Evolutionary conservation across 2,329 filamentous ascomycete species (phyloP).

Genomic region (Xylaria sp.): DNA sequence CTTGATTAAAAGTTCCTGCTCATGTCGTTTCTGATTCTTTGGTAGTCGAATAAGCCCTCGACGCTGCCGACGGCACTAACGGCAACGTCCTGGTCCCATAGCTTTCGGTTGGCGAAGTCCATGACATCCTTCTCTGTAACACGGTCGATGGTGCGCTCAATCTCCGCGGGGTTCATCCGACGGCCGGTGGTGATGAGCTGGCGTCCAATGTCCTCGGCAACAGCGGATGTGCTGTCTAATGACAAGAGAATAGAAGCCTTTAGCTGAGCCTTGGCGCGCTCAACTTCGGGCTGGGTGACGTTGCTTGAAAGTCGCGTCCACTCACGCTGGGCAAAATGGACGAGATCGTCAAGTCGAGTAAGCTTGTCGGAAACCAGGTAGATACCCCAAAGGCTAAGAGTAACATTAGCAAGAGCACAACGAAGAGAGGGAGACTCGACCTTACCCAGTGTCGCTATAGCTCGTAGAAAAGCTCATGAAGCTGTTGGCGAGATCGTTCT

Average conservation of each 20-base stretch:
- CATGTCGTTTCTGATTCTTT: conserved; percentile 84
- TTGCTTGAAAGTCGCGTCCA: conserved; percentile 94
- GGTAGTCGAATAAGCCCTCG: conserved; percentile 85
- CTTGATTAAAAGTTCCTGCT: conserved; percentile 75
- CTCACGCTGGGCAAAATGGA: conserved; percentile 98
- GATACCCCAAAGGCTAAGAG: conserved; percentile 96
- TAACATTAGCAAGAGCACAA: conserved; percentile 35
- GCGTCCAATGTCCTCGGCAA: conserved; percentile 97
- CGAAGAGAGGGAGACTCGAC: conserved; percentile 30
- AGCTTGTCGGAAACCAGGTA: conserved; percentile 95
- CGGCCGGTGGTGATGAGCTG: conserved; percentile 98
- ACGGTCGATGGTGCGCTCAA: conserved; percentile 87
- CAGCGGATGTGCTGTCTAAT: conserved; percentile 95
- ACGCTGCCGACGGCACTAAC: conserved; percentile 93
- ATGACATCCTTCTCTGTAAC: conserved; percentile 98
- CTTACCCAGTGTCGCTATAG: conserved; percentile 98
- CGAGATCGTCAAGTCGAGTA: conserved; percentile 89
- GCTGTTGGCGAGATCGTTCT: conserved; percentile 97
- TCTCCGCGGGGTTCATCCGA: conserved; percentile 89
- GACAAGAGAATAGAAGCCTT: conserved; percentile 98
- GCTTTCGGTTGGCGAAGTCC: conserved; percentile 91
- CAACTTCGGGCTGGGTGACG: conserved; percentile 89
- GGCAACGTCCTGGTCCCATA: conserved; percentile 98
- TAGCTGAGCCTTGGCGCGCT: conserved; percentile 98
- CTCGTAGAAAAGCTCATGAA: conserved; percentile 99